Evolutionary conservation across 2,329 filamentous ascomycete species (phyloP).

Genomic region (Chaetomiaceae sp.): DNA sequence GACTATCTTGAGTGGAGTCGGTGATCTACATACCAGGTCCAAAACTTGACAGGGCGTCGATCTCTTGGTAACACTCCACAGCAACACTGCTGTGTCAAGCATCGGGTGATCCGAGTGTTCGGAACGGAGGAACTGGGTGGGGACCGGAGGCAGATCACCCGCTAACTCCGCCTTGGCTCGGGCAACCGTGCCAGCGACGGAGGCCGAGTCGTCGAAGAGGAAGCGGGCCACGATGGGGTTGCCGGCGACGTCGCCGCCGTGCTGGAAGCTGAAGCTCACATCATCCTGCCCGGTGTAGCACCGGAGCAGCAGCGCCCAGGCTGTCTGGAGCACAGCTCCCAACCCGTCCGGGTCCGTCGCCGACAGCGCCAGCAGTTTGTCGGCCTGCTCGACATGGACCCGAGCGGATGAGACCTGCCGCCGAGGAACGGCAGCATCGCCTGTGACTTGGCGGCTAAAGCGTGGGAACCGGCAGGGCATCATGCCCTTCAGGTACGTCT

Average conservation of each 20-base stretch:
- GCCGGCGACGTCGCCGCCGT: neutral
- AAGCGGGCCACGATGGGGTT: slow-evolving; percentile 15
- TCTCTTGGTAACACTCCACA: slow-evolving; percentile 14
- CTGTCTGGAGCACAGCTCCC: slow-evolving; percentile 17
- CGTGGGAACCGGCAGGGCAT: slow-evolving; percentile 15
- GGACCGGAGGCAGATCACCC: neutral
- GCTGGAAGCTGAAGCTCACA: slow-evolving; percentile 20
- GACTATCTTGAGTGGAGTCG: neutral
- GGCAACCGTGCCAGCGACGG: slow-evolving; percentile 3
- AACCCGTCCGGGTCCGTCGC: slow-evolving; percentile 12
- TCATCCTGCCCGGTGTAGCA: slow-evolving; percentile 26
- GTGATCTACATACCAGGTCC: slow-evolving; percentile 9
- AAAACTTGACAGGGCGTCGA: slow-evolving; percentile 10
- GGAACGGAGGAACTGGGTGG: slow-evolving; percentile 1
- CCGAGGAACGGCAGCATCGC: neutral
- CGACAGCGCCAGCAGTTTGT: slow-evolving; percentile 12
- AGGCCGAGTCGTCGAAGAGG: slow-evolving; percentile 11
- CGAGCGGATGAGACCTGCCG: slow-evolving; percentile 15
- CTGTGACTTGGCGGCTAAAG: slow-evolving; percentile 9
- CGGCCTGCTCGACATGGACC: slow-evolving; percentile 14
- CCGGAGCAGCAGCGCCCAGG: slow-evolving; percentile 24
- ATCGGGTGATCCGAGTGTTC: neutral
- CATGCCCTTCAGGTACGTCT: neutral
- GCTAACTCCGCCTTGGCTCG: slow-evolving; percentile 12
- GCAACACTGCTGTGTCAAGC: slow-evolving; percentile 20